Percentiles rank a stretch among this genome's conserved stretches.
phyloP scores from a whole-genome alignment of 352 stramenopile species.

The Pythium coloratum region DNA sequence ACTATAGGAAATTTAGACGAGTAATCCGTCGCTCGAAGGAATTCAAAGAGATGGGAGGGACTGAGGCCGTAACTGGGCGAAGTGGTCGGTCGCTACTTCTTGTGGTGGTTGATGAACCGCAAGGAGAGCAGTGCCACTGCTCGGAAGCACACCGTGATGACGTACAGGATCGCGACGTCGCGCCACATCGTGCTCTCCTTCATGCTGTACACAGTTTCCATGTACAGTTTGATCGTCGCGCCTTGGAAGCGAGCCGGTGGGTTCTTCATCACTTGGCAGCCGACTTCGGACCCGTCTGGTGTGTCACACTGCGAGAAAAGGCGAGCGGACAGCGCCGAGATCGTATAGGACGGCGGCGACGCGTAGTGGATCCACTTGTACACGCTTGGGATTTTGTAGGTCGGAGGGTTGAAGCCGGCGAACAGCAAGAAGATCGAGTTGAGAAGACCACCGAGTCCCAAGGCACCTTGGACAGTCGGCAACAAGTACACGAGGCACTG shows the following conservation, averaged over 20 bases:
- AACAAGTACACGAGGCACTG: constrained; percentile 48
- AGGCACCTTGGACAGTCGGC: constrained; percentile 39
- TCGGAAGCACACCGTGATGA: constrained; percentile 38
- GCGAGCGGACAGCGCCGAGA: constrained; percentile 40
- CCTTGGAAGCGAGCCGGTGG: constrained; percentile 26
- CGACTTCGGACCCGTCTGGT: constrained; percentile 18
- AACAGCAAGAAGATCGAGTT: constrained; percentile 57
- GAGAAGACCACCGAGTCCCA: constrained; percentile 41
- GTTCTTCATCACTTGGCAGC: constrained; percentile 33
- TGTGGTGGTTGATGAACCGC: constrained; percentile 45
- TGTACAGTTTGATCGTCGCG: constrained; percentile 50
- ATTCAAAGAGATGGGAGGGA: too few species aligned
- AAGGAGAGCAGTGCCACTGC: constrained; percentile 37
- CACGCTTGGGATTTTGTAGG: constrained; percentile 40
- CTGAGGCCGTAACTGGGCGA: too few species aligned
- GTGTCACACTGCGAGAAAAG: constrained; percentile 41
- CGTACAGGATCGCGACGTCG: constrained; percentile 37
- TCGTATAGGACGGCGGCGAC: constrained; percentile 44
- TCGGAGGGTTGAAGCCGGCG: constrained; percentile 54
- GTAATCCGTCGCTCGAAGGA: too few species aligned
- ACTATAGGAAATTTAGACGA: too few species aligned
- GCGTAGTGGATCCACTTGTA: constrained; percentile 67
- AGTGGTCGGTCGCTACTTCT: constrained; percentile 2
- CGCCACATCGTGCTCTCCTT: constrained; percentile 49
- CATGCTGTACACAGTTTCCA: constrained; percentile 51